These are phyloP conservation scores for Aspergillus udagawae DNA, from an alignment of 2,329 filamentous ascomycete genomes.

Conservation along the genomic window DNA sequence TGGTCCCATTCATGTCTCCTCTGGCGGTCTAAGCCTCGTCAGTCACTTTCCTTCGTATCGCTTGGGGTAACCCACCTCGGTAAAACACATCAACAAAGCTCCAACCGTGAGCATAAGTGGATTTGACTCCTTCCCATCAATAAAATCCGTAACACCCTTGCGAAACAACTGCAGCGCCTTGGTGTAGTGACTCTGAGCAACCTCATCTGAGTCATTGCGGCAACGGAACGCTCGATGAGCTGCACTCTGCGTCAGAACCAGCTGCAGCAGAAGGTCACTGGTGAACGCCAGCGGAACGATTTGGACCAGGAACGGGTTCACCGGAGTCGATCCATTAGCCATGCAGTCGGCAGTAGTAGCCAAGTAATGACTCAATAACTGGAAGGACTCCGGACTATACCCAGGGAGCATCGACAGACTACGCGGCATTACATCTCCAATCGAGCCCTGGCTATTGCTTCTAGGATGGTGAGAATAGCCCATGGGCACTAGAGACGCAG, in stretches of 20 bases:
- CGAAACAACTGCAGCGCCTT: constrained; percentile 28
- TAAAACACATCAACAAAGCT: constrained; percentile 46
- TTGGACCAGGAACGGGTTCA: constrained; percentile 47
- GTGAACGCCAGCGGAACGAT: constrained; percentile 46
- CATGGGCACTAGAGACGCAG: neutral
- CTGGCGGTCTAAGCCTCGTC: constrained; percentile 32
- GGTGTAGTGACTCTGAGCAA: constrained; percentile 28
- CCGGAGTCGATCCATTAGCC: constrained; percentile 46
- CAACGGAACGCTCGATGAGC: constrained; percentile 29
- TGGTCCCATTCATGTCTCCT: constrained; percentile 45
- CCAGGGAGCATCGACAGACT: constrained; percentile 28
- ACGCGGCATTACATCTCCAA: constrained; percentile 19
- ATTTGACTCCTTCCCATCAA: constrained; percentile 28
- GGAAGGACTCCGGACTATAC: constrained; percentile 25
- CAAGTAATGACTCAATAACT: constrained; percentile 46
- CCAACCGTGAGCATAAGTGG: constrained; percentile 42
- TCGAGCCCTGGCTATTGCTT: neutral
- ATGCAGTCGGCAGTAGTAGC: constrained; percentile 45
- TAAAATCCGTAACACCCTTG: constrained; percentile 26
- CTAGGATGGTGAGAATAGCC: neutral
- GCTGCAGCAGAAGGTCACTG: constrained; percentile 44
- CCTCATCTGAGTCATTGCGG: constrained; percentile 25
- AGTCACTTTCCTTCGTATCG: neutral
- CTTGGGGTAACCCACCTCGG: constrained; percentile 37
- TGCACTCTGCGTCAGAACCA: constrained; percentile 44